Base-by-base conservation (phyloP, 768 basidiomycete species). In the Lactifluus volemus region DNA sequence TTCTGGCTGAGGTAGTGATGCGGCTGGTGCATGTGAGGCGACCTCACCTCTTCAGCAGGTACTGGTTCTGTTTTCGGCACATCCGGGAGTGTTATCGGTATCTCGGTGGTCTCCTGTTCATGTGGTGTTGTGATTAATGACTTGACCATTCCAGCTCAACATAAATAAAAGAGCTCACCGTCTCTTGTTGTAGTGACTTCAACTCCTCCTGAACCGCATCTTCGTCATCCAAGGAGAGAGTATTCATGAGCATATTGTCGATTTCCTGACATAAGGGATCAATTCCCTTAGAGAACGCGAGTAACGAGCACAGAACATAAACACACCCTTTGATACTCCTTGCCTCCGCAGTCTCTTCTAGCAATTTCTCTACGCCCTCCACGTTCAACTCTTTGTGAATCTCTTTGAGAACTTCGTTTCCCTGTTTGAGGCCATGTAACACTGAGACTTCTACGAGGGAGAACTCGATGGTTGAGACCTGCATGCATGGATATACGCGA, bases 401-500 rank as follows among this genome's bases (percentile, higher is more conserved):
- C 73, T 97, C 85, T 72, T 89, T 92, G 49, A 99, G 77, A 1
- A 98, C 93, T 34, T 89, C 88, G 67, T 89, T 98, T 2, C 97
- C 97, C 74, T 94, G 92, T 71, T 92, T 84, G 48, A 99, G 75
- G 8, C 96, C 97, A 71, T 92, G 92, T 38, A 98, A 69, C 10
- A 99, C 90, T 2, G 94, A 93, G 49, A 90, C 84, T 73, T 98
- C 91, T 21, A 98, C 85, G 52, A 95, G 79, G 7, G 97, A 93
- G 76, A 97, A 98, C 72, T 99, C 97, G 68, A 99, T 97, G 0
- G 88, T 90, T 4, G 92, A 90, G 29, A 98, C 94, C 96, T 99
- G 68, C 5, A 21, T 25, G 30, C 7, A 21, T 25, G 30, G 4
- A 17, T 41, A 32, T 34, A 14, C 12, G 21, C 51, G 15, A 52